A percentile compares a stretch with the other conserved stretches of the same genome.
phyloP scores from a whole-genome alignment of 306 rosid species.

The Abrus pulchellus region DNA sequence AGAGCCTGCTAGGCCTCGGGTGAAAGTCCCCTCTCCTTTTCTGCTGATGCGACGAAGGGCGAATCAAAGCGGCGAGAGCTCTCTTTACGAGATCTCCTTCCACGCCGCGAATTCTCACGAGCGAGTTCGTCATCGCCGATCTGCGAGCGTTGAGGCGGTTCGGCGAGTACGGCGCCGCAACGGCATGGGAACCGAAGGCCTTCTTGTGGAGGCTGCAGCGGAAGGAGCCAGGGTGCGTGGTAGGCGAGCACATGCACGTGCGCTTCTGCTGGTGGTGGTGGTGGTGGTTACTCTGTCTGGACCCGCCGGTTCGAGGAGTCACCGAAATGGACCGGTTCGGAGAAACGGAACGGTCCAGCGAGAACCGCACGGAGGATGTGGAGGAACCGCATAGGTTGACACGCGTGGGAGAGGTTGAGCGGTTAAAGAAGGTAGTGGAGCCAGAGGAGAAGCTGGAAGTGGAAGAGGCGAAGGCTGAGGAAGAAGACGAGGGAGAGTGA shows the following conservation, averaged over 20 bases:
- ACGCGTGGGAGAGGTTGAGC: constrained; percentile 78
- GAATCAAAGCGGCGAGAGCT: constrained; percentile 85
- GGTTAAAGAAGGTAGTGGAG: constrained; percentile 62
- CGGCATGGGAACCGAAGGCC: constrained; percentile 47
- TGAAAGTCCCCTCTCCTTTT: constrained; percentile 72
- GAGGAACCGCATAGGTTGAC: constrained; percentile 60
- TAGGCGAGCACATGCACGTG: constrained; percentile 94
- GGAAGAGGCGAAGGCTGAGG: constrained; percentile 80
- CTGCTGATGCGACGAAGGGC: constrained; percentile 94
- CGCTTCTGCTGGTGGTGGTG: constrained; percentile 64
- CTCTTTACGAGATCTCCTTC: constrained; percentile 91
- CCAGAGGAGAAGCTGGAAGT: constrained; percentile 76
- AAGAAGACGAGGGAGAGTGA: constrained; percentile 39
- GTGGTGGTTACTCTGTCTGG: constrained; percentile 54
- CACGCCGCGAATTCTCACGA: constrained; percentile 91
- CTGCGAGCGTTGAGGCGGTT: constrained; percentile 89
- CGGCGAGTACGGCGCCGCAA: constrained; percentile 66
- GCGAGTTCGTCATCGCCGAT: constrained; percentile 97
- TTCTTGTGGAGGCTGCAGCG: constrained; percentile 93
- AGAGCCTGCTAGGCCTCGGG: constrained; percentile 86
- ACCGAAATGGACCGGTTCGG: constrained; percentile 83
- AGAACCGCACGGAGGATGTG: constrained; percentile 70
- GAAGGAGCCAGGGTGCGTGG: constrained; percentile 94
- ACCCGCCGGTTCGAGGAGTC: constrained; percentile 51
- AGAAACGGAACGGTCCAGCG: constrained; percentile 77